phyloP scores from a whole-genome alignment of 805 yeast species.

The Cyberlindnera saturnus region DNA sequence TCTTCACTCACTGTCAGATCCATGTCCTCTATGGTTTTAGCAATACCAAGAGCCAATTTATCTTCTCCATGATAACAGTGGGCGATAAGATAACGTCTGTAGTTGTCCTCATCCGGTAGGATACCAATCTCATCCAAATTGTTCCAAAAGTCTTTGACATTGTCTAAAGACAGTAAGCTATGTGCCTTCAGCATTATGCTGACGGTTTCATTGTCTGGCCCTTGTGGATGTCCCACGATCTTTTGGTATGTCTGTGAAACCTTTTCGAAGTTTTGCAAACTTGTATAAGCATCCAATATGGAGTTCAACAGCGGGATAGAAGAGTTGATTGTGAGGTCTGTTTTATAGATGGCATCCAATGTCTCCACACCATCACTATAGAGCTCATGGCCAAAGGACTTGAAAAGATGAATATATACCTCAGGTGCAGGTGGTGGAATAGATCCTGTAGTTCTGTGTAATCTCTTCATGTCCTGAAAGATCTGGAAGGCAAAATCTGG shows the following conservation, averaged over 20 bases:
- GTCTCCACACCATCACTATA: conserved; percentile 64
- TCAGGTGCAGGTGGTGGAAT: conserved; percentile 45
- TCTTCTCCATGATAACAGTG: conserved; percentile 62
- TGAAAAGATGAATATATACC: conserved; percentile 55
- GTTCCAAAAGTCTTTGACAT: conserved; percentile 58
- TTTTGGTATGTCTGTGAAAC: conserved; percentile 57
- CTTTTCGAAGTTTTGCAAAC: conserved; percentile 47
- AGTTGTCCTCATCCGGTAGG: conserved; percentile 44
- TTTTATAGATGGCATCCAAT: conserved; percentile 55
- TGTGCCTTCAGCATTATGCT: conserved; percentile 61
- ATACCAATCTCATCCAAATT: conserved; percentile 43
- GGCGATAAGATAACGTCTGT: conserved; percentile 58
- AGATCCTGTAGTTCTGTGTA: conserved; percentile 45
- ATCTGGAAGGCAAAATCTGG: conserved; percentile 58
- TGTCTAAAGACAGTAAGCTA: conserved; percentile 45
- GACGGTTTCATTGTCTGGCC: conserved; percentile 55
- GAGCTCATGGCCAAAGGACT: conserved; percentile 49
- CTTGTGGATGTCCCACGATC: conserved; percentile 46
- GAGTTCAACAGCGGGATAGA: conserved; percentile 56
- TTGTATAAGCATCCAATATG: conserved; percentile 57
- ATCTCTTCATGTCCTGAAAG: conserved; percentile 52
- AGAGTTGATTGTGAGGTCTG: conserved; percentile 52
- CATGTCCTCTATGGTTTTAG: conserved; percentile 41
- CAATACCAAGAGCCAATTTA: conserved; percentile 47
- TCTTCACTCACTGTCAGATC: conserved; percentile 39